Evolutionary conservation across 768 basidiomycete genomes (phyloP).

Genomic region (Cyclocybe cylindracea): DNA sequence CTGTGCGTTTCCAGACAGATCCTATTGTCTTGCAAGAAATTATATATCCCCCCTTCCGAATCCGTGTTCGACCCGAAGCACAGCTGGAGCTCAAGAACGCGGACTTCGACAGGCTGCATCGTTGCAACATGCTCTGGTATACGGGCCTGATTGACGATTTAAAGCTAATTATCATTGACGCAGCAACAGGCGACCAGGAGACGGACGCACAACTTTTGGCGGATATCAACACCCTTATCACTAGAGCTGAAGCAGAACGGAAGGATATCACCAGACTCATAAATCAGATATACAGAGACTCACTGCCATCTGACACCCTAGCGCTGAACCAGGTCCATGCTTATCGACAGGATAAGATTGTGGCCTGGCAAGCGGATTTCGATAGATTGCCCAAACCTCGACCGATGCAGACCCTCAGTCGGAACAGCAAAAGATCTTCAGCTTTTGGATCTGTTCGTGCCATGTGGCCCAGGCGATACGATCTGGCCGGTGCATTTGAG

Average conservation of each 20-base stretch:
- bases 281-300: slow-evolving; percentile 79
- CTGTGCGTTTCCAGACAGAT: slow-evolving; percentile 87
- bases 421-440: slow-evolving; percentile 53
- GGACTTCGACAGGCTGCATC: slow-evolving; percentile 81
- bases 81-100: slow-evolving; percentile 88
- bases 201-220: slow-evolving; percentile 60
- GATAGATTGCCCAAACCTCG: slow-evolving; percentile 80
- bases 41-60: slow-evolving; percentile 84
- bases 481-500: slow-evolving; percentile 54
- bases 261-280: slow-evolving; percentile 73
- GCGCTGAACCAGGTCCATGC: slow-evolving; percentile 85
- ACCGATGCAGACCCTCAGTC: slow-evolving; percentile 47
- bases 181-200: slow-evolving; percentile 77
- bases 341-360: slow-evolving; percentile 88
- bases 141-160: slow-evolving; percentile 74
- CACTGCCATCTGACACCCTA: slow-evolving; percentile 80
- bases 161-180: slow-evolving; percentile 75
- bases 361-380: slow-evolving; percentile 96
- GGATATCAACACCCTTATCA: slow-evolving; percentile 67
- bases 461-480: slow-evolving; percentile 70
- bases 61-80: slow-evolving; percentile 83
- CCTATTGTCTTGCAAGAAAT: slow-evolving; percentile 82
- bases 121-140: slow-evolving; percentile 75
- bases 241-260: slow-evolving; percentile 73
- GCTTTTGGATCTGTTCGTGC: slow-evolving; percentile 70